Percentiles rank a stretch among this genome's conserved stretches.
Evolutionary conservation across 805 yeast species (phyloP).

Genomic region (Priceomyces haplophilus): DNA sequence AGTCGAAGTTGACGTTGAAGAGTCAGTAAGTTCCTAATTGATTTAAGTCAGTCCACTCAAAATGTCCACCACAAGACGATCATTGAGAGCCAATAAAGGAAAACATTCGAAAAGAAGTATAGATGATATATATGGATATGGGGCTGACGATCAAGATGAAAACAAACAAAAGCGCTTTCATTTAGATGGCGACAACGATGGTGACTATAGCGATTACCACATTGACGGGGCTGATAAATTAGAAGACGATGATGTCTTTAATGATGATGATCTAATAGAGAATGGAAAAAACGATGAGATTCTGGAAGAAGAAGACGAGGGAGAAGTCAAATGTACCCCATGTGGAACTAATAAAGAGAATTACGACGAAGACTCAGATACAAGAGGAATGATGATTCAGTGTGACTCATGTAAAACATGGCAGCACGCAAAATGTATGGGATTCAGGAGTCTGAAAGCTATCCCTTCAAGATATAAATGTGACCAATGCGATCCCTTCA

Average conservation of each 20-base stretch:
- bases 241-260: conserved; percentile 5
- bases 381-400: conserved; percentile 56
- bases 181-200: conserved; percentile 2
- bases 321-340: conserved; percentile 53
- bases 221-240: conserved; percentile 17
- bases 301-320: conserved; percentile 33
- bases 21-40: background rate
- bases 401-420: conserved; percentile 67
- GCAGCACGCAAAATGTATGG: conserved; percentile 69
- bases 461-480: conserved; percentile 53
- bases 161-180: conserved; percentile 3
- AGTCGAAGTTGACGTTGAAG: too few species aligned
- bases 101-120: conserved; percentile 30
- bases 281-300: conserved; percentile 10
- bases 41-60: background rate
- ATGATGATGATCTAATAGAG: conserved; percentile 5
- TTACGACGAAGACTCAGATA: conserved; percentile 56
- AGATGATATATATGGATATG: conserved; percentile 16
- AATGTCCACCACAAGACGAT: conserved; percentile 24
- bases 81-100: conserved; percentile 39
- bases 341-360: conserved; percentile 61
- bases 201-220: conserved; percentile 16
- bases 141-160: conserved; percentile 3
- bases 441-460: conserved; percentile 36
- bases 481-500: conserved; percentile 40